Base-by-base conservation (phyloP, 176 grass and related monocot genomes). In the Zea luxurians region DNA sequence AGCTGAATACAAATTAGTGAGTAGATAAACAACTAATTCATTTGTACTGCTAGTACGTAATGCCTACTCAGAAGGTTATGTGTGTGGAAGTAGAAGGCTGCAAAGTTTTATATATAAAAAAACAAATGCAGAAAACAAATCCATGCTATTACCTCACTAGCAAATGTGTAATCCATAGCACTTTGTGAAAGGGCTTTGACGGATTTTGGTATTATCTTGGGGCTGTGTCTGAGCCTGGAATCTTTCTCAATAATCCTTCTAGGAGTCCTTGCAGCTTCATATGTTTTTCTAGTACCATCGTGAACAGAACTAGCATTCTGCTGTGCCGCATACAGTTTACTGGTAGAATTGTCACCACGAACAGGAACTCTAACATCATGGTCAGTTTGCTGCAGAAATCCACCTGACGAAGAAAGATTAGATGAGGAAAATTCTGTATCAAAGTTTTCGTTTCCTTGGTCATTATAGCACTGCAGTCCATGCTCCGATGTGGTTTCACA, bases 71-170 rank as follows among this genome's bases (percentile, higher is more conserved):
- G 57, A 80, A 21, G 46, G 16, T 63, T 57, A 44, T 18, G 48
- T 65, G 13, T 61, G 64, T 61, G 64, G 8, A 27, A 71, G 6
- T 40, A 48, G 67, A 64, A 16, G 27, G 27, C 57, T 58, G 41
- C 12, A 16, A 10, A 38, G 3, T 12, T 17, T 57, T 59, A 21
- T 4, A 59, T 68, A 66, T 42, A 59, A 59, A 12, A 57, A 61
- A 53, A 80, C 67, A 5, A 55, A 48, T 59, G 34, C 8, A 36
- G 38, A 10, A 37, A 41, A n/a, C 48, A 78, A 70, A 34, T 47
- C 41, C 48, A 20, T 36, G 37, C 1, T 37, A 73, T 89, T 86
- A 95, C 92, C 92, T 89, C 81, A 77, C 46, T 84, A 85, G 70
- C 59, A 83, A 84, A 67, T 60, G 47, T 66, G 27, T 47, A 47